These are phyloP conservation scores for Phragmites australis DNA, from an alignment of 176 grass and related monocot species.

Conservation along the genomic window DNA sequence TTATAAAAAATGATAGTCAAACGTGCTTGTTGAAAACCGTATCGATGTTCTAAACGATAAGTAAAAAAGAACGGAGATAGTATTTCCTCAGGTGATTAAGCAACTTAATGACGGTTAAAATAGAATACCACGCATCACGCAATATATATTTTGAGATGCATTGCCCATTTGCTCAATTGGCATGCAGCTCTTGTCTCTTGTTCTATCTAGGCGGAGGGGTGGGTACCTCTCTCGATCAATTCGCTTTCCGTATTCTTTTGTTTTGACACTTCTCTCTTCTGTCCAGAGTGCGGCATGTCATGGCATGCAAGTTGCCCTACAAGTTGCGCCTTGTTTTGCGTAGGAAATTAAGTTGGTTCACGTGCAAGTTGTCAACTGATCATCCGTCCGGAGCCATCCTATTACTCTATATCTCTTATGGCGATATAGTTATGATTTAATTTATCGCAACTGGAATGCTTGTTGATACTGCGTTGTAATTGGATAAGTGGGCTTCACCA, in stretches of 20 bases:
- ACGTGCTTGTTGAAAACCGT: too few species aligned
- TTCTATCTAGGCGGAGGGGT: not conserved
- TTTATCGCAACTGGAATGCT: not conserved
- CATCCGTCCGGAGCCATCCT: not conserved
- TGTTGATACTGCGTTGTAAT: too few species aligned
- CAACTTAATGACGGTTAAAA: too few species aligned
- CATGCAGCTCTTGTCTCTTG: not conserved
- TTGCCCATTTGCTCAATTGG: too few species aligned
- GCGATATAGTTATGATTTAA: not conserved
- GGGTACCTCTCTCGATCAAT: not conserved
- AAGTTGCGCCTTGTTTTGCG: not conserved
- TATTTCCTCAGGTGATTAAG: too few species aligned
- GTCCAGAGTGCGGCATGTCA: not conserved
- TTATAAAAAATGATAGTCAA: too few species aligned
- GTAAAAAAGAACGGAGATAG: too few species aligned
- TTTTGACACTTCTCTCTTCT: not conserved
- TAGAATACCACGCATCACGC: too few species aligned
- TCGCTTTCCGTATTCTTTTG: not conserved
- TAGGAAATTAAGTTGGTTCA: not conserved
- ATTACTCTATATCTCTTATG: not conserved
- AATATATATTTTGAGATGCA: too few species aligned
- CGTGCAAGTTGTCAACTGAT: constrained; percentile 16
- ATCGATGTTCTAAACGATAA: too few species aligned
- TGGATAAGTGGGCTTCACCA: too few species aligned
- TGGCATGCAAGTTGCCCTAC: not conserved